These are phyloP conservation scores for Camelina hispida DNA, from an alignment of 345 rosid genomes.

Conservation along the genomic window DNA sequence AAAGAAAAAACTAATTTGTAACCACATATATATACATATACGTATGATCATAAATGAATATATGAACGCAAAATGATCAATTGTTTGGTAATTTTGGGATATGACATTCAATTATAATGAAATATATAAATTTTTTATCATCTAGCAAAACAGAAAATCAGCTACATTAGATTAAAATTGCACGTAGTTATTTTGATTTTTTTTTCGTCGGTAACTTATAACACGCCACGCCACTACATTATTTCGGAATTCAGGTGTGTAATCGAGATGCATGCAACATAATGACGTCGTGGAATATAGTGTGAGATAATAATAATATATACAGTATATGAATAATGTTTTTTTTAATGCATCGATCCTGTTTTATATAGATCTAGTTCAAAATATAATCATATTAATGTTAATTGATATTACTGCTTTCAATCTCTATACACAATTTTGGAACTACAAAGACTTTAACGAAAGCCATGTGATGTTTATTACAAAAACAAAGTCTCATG, in stretches of 20 bases:
- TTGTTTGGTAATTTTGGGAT: not conserved
- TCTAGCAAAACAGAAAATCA: not conserved
- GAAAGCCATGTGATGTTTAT: not conserved
- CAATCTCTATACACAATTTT: not conserved
- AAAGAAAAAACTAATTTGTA: not conserved
- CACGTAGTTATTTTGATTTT: not conserved
- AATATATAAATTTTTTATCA: not conserved
- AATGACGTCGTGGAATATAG: slow-evolving; percentile 27
- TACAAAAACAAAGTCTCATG: not conserved
- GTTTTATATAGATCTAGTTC: not conserved
- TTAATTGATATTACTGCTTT: not conserved
- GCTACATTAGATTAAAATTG: not conserved
- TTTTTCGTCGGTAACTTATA: not conserved
- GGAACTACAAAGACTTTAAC: not conserved
- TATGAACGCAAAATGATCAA: not conserved
- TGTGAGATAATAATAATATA: slow-evolving; percentile 9
- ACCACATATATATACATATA: not conserved
- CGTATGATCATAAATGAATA: not conserved
- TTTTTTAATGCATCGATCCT: not conserved
- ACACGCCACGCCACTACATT: slow-evolving; percentile 11
- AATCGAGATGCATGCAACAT: slow-evolving; percentile 1
- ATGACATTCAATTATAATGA: not conserved
- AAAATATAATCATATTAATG: not conserved
- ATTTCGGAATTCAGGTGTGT: slow-evolving; percentile 1
- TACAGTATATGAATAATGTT: not conserved